Conservation (phyloP, 495 filamentous ascomycete genomes). For the Penicillium chermesinum region DNA sequence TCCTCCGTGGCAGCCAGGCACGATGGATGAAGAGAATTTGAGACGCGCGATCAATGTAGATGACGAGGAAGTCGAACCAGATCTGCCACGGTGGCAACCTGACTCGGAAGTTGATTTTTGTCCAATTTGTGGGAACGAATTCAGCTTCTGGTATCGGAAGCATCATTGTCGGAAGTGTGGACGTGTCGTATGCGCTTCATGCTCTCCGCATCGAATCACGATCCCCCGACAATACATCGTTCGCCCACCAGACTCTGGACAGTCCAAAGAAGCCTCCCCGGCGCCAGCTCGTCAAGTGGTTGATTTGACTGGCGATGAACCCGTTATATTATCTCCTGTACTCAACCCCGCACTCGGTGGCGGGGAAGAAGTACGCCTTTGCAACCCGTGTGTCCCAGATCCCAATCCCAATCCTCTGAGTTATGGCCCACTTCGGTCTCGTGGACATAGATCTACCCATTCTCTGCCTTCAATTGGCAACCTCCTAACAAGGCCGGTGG, state of each 20-base stretch:
- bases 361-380: slow-evolving; percentile 83
- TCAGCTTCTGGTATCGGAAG: slow-evolving; percentile 83
- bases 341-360: slow-evolving; percentile 60
- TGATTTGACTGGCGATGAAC: slow-evolving; percentile 41
- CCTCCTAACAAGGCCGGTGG: neutral
- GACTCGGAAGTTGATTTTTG: slow-evolving; percentile 73
- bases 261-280: slow-evolving; percentile 13
- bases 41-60: neutral
- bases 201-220: slow-evolving; percentile 92
- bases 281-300: slow-evolving; percentile 23
- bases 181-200: slow-evolving; percentile 82
- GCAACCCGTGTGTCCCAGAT: slow-evolving; percentile 92
- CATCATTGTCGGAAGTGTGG: slow-evolving; percentile 98
- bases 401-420: slow-evolving; percentile 66
- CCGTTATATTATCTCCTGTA: slow-evolving; percentile 14
- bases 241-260: slow-evolving; percentile 56
- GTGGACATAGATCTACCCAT: slow-evolving; percentile 21
- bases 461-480: slow-evolving; percentile 20
- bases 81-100: slow-evolving; percentile 43
- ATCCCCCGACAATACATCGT: slow-evolving; percentile 94
- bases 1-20: slow-evolving; percentile 1
- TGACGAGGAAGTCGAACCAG: neutral
- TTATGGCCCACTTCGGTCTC: slow-evolving; percentile 23
- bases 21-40: neutral
- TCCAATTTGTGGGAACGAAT: slow-evolving; percentile 72